Evolutionary conservation across 306 rosid genomes (phyloP), one percentile per base, ranked within the genome.

Genomic region (Ceratonia siliqua): DNA sequence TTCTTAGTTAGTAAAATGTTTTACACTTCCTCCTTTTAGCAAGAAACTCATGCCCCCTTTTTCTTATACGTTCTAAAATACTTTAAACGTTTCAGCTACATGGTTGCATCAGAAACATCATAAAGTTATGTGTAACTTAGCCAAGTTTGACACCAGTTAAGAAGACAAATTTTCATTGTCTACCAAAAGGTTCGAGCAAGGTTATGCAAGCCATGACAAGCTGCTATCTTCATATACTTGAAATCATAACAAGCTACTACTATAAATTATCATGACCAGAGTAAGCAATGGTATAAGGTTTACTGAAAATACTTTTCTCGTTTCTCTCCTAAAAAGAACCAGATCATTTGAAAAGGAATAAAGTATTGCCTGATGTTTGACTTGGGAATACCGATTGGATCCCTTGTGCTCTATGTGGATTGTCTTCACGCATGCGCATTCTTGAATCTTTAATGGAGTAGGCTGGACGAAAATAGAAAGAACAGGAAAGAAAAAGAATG

Each of bases 341-440:
- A 66, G 20, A 62, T 56, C 55, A 56, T 63, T 63, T 76, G 66
- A 65, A 39, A 82, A 50, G 57, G 72, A 67, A 81, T 43, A 32
- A 79, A 77, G 79, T 33, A 30, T 76, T 90, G 70, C 97, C 96
- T 86, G 97, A 76, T 83, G 73, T 78, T 78, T 76, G 83, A 75
- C 32, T 79, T 45, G 82, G 48, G 85, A 75, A 82, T 54, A 30
- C 68, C 64, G 89, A 86, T 15, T 79, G 90, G 68, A 61, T 76
- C 89, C 83, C 74, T 68, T 82, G 84, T 20, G 79, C 65, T 75
- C 82, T 73, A 69, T 64, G 72, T 46, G 87, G 68, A 73, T 66
- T 76, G 54, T 85, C 88, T 75, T 77, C 84, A 62, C 54, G 59
- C 66, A 15, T 10, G 20, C 75, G 57, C 80, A 57, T 52, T 86